phyloP scores from a whole-genome alignment of 352 stramenopile species.

The Globisporangium alternatum region DNA sequence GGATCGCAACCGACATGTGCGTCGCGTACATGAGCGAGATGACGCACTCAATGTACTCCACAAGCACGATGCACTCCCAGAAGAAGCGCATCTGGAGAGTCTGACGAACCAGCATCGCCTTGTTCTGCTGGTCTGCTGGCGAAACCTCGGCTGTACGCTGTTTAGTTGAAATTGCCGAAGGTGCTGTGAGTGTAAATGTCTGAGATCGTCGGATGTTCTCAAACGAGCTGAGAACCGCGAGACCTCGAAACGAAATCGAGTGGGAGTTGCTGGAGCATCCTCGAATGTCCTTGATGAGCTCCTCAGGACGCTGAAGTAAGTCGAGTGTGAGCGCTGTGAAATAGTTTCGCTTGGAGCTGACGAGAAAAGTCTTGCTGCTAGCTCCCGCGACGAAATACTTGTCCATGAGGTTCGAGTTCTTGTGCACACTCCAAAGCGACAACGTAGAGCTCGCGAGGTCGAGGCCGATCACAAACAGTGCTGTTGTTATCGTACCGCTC shows the following conservation, averaged over 20 bases:
- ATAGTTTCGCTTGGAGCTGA: background rate
- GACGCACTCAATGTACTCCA: slow-evolving; percentile 25
- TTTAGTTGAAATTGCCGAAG: background rate
- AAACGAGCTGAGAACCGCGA: background rate
- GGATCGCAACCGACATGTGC: slow-evolving; percentile 4
- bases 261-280: background rate
- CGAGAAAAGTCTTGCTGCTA: background rate
- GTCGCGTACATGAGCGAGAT: slow-evolving; percentile 15
- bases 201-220: background rate
- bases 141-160: background rate
- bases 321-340: background rate
- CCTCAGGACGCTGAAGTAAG: background rate
- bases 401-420: background rate
- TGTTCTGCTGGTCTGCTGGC: background rate
- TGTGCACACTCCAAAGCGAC: background rate
- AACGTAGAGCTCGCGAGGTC: background rate
- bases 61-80: slow-evolving; percentile 23
- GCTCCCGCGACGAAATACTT: background rate
- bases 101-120: background rate
- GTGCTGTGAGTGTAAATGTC: background rate
- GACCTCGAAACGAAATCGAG: background rate
- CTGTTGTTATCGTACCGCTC: background rate
- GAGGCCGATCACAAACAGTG: background rate
- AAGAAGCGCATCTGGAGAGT: slow-evolving; percentile 17
- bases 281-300: background rate